A percentile compares a stretch with the other conserved stretches of the same genome.
phyloP scores from a whole-genome alignment of 1,284 basidiomycete genomes.

The Ustilago cynodontis region DNA sequence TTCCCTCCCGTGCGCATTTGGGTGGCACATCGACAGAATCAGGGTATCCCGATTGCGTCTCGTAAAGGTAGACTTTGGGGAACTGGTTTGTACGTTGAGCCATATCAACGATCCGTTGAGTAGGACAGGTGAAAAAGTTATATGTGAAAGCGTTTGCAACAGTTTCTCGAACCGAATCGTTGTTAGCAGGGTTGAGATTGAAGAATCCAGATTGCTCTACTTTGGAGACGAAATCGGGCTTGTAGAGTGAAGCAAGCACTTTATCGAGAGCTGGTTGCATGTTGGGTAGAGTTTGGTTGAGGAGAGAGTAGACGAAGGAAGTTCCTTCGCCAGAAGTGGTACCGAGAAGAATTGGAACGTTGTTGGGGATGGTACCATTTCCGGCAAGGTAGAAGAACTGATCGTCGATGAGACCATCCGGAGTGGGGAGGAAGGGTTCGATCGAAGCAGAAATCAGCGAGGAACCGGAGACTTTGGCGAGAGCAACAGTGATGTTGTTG shows the following conservation, averaged over 20 bases:
- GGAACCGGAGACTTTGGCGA: slow-evolving; percentile 7
- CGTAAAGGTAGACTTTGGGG: slow-evolving; percentile 43
- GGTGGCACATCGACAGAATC: slow-evolving; percentile 14
- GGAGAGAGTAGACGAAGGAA: slow-evolving; percentile 30
- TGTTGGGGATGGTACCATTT: slow-evolving; percentile 47
- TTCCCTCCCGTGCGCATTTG: slow-evolving; percentile 21
- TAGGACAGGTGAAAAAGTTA: slow-evolving; percentile 51
- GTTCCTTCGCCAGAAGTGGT: slow-evolving; percentile 42
- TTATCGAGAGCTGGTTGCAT: slow-evolving; percentile 24
- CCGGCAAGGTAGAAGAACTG: slow-evolving; percentile 49
- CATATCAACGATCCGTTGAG: slow-evolving; percentile 29
- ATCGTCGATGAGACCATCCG: slow-evolving; percentile 39
- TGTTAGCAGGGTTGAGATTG: slow-evolving; percentile 23
- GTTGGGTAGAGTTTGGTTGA: slow-evolving; percentile 25
- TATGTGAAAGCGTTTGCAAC: slow-evolving; percentile 35
- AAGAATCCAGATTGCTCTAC: slow-evolving; percentile 30
- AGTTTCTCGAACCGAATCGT: slow-evolving; percentile 32
- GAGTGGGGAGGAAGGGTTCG: slow-evolving; percentile 44
- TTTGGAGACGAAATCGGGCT: slow-evolving; percentile 9
- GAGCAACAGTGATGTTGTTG: slow-evolving; percentile 17
- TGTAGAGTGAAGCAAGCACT: slow-evolving; percentile 16
- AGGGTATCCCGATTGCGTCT: slow-evolving; percentile 32
- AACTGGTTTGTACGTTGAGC: slow-evolving; percentile 20
- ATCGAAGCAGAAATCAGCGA: slow-evolving; percentile 18
- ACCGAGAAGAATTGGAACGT: slow-evolving; percentile 37